These are phyloP conservation scores for Pestalotiopsis sp. DNA, from an alignment of 2,329 filamentous ascomycete genomes.

Conservation along the genomic window DNA sequence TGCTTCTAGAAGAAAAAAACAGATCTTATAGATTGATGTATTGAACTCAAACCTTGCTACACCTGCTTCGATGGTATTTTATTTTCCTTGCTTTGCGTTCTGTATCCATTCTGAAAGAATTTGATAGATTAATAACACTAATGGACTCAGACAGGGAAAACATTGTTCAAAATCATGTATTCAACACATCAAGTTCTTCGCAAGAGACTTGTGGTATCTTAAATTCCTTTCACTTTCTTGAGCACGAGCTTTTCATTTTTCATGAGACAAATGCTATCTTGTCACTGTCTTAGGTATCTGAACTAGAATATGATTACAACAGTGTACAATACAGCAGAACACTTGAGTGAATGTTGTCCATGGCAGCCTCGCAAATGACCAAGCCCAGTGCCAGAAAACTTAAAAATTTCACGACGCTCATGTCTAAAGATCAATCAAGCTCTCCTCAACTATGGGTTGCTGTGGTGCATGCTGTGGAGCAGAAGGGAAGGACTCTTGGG, in stretches of 20 bases:
- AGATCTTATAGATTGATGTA: no score
- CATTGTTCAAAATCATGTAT: no score
- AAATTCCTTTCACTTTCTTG: conserved; percentile 1
- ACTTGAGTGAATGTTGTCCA: background rate
- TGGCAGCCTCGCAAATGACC: background rate
- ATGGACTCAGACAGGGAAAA: no score
- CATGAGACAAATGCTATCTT: background rate
- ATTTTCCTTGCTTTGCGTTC: no score
- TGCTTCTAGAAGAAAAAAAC: no score
- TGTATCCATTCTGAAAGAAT: no score
- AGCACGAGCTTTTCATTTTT: background rate
- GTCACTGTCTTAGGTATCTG: conserved; percentile 1
- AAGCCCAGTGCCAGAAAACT: background rate
- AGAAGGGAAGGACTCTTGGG: conserved; percentile 65
- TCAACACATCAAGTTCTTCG: no score
- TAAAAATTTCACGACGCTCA: background rate
- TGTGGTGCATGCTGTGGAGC: conserved; percentile 65
- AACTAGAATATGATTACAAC: conserved; percentile 7
- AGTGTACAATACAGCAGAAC: background rate
- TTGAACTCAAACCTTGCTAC: no score
- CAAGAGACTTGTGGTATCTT: no score
- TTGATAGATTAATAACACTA: no score
- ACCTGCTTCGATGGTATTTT: no score
- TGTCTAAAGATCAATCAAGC: conserved; percentile 72
- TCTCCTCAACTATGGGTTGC: conserved; percentile 70